Base-by-base conservation (phyloP, 345 rosid genomes). In the Rhizophora apiculata region DNA sequence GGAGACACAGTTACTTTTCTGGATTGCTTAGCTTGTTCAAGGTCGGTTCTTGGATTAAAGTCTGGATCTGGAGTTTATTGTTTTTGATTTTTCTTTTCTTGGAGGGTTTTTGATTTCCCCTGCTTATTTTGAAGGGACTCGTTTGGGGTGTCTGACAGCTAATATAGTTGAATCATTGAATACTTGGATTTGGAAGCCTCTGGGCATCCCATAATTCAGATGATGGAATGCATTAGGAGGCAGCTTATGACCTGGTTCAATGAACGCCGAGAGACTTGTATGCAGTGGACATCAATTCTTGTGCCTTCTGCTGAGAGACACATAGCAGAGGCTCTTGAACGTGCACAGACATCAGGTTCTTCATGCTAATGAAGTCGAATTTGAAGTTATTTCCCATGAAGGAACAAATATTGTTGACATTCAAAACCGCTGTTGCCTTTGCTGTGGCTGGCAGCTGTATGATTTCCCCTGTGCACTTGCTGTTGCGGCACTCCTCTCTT, bases 181-280 rank as follows among this genome's bases (percentile, higher is more conserved):
- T 79, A 68, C 87, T 24, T 95, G 96, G 99, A 95, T 95, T 74
- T 83, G 18, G 99, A 95, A 77, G 99, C 99, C 20, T 89, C 96
- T 1, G 97, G 99, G 26, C 99, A 90, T 81, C 99, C 99, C 0
- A 88, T 95, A 24, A 87, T 95, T 70, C 98, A 92, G 88, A 95
- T 95, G 99, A 90, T 92, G 96, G 98, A 92, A 76, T 92, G 96
- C 78, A 92, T 95, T 65, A 84, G 98, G 82, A 86, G 99, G 81
- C 97, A 95, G 80, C 86, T 95, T 18, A 95, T 95, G 98, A 90
- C 93, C 58, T 95, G 99, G 98, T 95, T 95, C 82, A 95, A 90
- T 22, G 98, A 92, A 69, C 89, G 96, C 43, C 87, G 96, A 1
- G 99, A 95, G 76, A 83, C 88, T 55, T 90, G 98, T 58, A 85